phyloP scores from a whole-genome alignment of 2,329 filamentous ascomycete species.

The Tolypocladium guangdongense region DNA sequence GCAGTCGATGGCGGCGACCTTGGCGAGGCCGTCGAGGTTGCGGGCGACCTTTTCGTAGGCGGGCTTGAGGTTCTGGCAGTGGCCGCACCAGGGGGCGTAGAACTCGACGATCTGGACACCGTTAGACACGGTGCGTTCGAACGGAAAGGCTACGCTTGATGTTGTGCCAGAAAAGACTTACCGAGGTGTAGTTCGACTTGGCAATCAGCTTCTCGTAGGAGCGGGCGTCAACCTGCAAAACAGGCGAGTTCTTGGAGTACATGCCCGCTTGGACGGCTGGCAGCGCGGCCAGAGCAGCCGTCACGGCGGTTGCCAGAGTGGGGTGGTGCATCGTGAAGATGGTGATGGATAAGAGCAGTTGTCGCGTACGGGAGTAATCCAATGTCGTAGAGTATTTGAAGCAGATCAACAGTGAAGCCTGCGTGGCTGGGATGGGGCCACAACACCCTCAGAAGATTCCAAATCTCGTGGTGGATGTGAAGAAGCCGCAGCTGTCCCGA shows the following conservation, averaged over 20 bases:
- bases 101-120: constrained; percentile 59
- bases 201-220: constrained; percentile 75
- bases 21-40: constrained; percentile 80
- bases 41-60: constrained; percentile 91
- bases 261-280: constrained; percentile 56
- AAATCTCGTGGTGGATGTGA: not conserved
- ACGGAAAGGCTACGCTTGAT: not conserved
- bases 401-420: not conserved
- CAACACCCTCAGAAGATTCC: not conserved
- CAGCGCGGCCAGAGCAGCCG: constrained; percentile 30
- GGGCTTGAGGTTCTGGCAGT: constrained; percentile 92
- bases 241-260: constrained; percentile 79
- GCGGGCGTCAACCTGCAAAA: constrained; percentile 70
- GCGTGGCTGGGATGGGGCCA: not conserved
- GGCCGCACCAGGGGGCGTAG: constrained; percentile 96
- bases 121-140: not conserved
- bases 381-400: not conserved
- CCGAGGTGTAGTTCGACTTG: constrained; percentile 83
- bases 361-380: not conserved
- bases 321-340: constrained; percentile 40
- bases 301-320: constrained; percentile 2
- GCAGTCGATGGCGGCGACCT: constrained; percentile 90
- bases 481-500: not conserved
- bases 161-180: constrained; percentile 32
- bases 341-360: not conserved